phyloP scores from a whole-genome alignment of 495 filamentous ascomycete genomes.

The Amphirosellinia nigrospora region DNA sequence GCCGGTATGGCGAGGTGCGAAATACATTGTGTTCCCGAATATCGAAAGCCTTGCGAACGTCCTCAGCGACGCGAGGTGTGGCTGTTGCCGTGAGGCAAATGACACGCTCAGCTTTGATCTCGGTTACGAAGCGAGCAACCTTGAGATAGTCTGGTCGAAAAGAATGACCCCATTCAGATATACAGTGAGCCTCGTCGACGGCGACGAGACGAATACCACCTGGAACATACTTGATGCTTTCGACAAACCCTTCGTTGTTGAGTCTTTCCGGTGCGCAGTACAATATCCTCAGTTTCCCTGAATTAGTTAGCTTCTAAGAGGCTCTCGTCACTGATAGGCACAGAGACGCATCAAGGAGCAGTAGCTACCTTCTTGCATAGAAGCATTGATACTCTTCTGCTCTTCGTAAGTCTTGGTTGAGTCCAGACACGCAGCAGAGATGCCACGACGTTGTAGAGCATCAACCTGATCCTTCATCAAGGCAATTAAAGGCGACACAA shows the following conservation, averaged over 20 bases:
- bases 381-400: constrained; percentile 50
- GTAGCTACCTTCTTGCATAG: constrained; percentile 43
- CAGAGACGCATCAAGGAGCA: neutral
- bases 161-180: constrained; percentile 67
- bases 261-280: constrained; percentile 65
- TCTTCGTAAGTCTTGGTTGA: constrained; percentile 57
- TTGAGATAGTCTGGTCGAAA: constrained; percentile 66
- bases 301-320: neutral
- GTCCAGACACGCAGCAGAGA: constrained; percentile 59
- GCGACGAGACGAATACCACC: constrained; percentile 63
- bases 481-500: constrained; percentile 62
- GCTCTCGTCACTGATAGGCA: neutral
- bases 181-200: constrained; percentile 66
- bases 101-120: constrained; percentile 62
- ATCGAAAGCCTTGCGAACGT: constrained; percentile 59
- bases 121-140: constrained; percentile 62
- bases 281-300: constrained; percentile 53
- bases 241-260: constrained; percentile 64
- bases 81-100: constrained; percentile 66
- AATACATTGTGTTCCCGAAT: constrained; percentile 56
- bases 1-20: constrained; percentile 61
- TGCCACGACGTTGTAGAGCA: constrained; percentile 51
- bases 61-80: constrained; percentile 58
- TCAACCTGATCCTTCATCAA: constrained; percentile 68
- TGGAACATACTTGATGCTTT: constrained; percentile 55